Base-by-base conservation (phyloP, 371 early-diverging fungal species). In the Coemansia sp. region DNA sequence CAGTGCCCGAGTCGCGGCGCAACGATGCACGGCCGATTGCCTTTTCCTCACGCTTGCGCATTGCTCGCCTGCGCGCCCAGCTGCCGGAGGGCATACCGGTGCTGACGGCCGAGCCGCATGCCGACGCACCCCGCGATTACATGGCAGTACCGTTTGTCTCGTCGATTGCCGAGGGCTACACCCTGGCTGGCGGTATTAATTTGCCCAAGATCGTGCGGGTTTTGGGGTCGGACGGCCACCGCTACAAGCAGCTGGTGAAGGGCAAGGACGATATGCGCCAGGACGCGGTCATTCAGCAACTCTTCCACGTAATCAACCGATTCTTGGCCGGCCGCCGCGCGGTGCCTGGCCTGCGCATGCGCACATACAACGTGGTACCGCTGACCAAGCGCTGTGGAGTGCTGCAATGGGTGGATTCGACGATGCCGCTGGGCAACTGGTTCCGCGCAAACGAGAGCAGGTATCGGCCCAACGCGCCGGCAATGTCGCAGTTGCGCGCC, bases 341-440 rank as follows among this genome's bases (percentile, higher is more conserved):
- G 32, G 30, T 56, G 2, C 49, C 45, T 11, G 54, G 73, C 77
- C 69, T 94, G 61, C 76, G 79, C 30, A 87, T 94, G 0, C 78
- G 94, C 10, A 87, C 88, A 3, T 99, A 98, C 81, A 82, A 88
- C 31, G 99, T 99, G 1, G 88, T 99, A 20, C 99, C 99, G 0
- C 82, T 99, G 26, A 92, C 91, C 39, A 86, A 89, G 61, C 87
- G 88, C 43, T 88, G 88, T n/a, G 99, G 99, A 6, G 90, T 99
- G 86, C 90, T 99, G 56, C 93, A 99, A 75, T 99, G 94, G 96
- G 92, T 99, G 4, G 87, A 93, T 35, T 86, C 90, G 67, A 88
- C 96, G 1, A 83, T 83, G 0, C 90, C 92, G n/a, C 53, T 87
- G n/a, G 82, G 73, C 54, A 67, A 32, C 62, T 91, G 55, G 85